Conservation (phyloP, 176 grass and related monocot species). For the Neostapfia colusana region DNA sequence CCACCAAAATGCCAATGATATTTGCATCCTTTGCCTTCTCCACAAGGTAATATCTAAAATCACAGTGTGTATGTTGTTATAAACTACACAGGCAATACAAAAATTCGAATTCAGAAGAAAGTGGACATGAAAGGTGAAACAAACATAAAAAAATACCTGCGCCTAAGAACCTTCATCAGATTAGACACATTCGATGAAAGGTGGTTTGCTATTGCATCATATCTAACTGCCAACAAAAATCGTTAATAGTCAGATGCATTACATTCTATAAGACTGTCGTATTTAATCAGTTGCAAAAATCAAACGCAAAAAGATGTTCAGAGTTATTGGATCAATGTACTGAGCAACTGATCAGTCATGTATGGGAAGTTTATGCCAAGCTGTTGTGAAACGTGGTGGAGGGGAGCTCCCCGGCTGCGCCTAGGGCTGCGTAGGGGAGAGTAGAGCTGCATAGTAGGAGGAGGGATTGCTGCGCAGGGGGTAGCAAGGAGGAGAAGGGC, state of each 20-base stretch:
- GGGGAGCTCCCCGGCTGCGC: no score
- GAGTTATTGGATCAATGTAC: not conserved
- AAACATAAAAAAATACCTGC: slow-evolving; percentile 59
- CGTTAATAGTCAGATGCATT: slow-evolving; percentile 12
- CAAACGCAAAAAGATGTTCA: not conserved
- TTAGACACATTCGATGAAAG: slow-evolving; percentile 61
- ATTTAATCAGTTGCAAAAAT: slow-evolving; percentile 9
- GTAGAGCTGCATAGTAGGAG: no score
- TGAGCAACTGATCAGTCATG: not conserved
- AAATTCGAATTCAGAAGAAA: not conserved
- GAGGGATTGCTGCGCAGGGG: no score
- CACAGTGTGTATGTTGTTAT: slow-evolving; percentile 7
- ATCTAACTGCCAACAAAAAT: slow-evolving; percentile 69
- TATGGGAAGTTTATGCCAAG: not conserved
- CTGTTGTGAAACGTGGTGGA: no score
- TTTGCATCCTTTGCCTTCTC: slow-evolving; percentile 98
- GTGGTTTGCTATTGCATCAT: slow-evolving; percentile 59
- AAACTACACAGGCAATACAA: slow-evolving; percentile 24
- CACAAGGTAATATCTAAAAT: slow-evolving; percentile 92
- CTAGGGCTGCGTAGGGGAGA: no score
- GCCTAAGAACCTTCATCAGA: slow-evolving; percentile 80
- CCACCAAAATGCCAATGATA: slow-evolving; percentile 96
- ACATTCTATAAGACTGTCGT: slow-evolving; percentile 4
- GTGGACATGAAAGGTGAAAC: not conserved
- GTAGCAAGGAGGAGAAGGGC: no score